Evolutionary conservation across 306 rosid genomes (phyloP), one percentile per base, ranked within the genome.

Genomic region (Macrotyloma uniflorum): DNA sequence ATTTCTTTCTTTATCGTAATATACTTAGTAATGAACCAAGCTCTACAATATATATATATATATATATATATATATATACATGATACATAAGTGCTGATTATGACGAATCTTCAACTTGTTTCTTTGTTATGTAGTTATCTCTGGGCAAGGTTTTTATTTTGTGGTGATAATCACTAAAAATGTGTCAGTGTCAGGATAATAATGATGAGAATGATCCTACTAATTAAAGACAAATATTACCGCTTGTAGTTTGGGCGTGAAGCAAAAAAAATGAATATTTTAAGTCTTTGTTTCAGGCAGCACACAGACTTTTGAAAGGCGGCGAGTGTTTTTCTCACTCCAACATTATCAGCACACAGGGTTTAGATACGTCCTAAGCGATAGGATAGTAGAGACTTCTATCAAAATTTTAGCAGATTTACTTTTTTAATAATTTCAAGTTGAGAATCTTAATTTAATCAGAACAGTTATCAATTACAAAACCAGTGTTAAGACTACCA

Each of bases 51-150:
- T 35, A 15, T 23, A n/a, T 35, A 33, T 43, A 57, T 73, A 42
- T 66, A 64, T 47, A 40, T 5, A 40, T n/a, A n/a, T n/a, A n/a
- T n/a, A n/a, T n/a, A n/a, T n/a, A n/a, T n/a, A n/a, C n/a, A n/a
- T n/a, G n/a, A n/a, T n/a, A n/a, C n/a, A n/a, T n/a, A n/a, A 19
- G 54, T 63, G 78, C 0, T 30, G 18, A 28, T 54, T 26, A 57
- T 71, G 74, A 38, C 28, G 38, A 49, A 53, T 20, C 46, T 72
- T 18, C 32, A 2, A 15, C 16, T 23, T 49, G 70, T 4, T 67
- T 46, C 11, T 46, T 0, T 36, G 7, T 1, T 82, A 65, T 66
- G 80, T 73, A 66, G 80, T 77, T 76, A 76, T 84, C 85, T 77
- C 18, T 36, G 20, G 16, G 0, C 18, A n/a, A 38, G 50, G 1